Base-by-base conservation (phyloP, 305 asterid genomes). In the Fraxinus albicans region DNA sequence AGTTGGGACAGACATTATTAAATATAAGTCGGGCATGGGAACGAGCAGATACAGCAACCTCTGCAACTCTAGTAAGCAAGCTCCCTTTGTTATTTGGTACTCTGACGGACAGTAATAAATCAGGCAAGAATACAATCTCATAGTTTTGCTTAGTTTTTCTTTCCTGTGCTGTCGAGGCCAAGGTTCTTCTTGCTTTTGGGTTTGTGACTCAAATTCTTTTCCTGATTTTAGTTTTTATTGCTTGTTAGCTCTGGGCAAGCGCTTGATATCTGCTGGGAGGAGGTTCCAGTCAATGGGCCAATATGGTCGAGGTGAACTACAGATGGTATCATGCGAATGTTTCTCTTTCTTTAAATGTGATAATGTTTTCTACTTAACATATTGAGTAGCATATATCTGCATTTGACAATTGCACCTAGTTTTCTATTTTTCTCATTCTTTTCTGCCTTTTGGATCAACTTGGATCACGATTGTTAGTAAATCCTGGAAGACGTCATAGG, bases 201-300 rank as follows among this genome's bases (percentile, higher is more conserved):
- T 65, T 80, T 50, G 10, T 60, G 63, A 36, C 73, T 80, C 50
- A 81, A 73, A 76, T 81, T 77, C 73, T 80, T 79, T 82, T 65
- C 80, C 87, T 87, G 74, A 89, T 86, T 74, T 77, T 84, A 53
- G 47, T 83, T 85, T 79, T 89, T 91, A 75, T 83, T 85, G 90
- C 85, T 92, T 88, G 94, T 84, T 89, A 94, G 99, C 96, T 85
- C 91, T 94, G 44, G 98, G 99, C 80, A 93, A 87, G 91, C 98
- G 98, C 86, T 86, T 94, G 88, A 63, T 92, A 79, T 90, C 94
- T 82, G 93, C 98, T 87, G 97, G 96, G 84, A 90, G 93, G 84
- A 95, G 97, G 90, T 96, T 96, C 89, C 98, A 93, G 85, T 89
- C 97, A 83, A 93, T 96, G 98, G 98, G 99, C 69, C 93, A 91